phyloP scores from a whole-genome alignment of 2,329 filamentous ascomycete species.

The Diaporthe citri region DNA sequence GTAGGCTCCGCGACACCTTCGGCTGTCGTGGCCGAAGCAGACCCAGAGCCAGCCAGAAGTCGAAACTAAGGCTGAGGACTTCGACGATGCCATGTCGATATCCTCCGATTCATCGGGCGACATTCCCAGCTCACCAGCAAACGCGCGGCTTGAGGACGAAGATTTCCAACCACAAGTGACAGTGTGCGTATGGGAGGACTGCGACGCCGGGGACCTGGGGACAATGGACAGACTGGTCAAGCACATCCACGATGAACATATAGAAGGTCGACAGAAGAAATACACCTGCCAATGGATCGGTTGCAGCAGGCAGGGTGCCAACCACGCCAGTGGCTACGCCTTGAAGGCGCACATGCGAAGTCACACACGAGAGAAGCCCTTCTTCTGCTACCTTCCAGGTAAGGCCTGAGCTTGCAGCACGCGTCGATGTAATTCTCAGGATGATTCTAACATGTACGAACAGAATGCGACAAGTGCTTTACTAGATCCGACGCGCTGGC shows the following conservation, averaged over 20 bases:
- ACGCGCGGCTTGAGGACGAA: slow-evolving; percentile 78
- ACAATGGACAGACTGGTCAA: slow-evolving; percentile 87
- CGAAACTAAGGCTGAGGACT: slow-evolving; percentile 62
- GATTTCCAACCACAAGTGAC: slow-evolving; percentile 84
- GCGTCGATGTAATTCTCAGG: neutral
- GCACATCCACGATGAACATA: slow-evolving; percentile 93
- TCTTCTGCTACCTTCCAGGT: slow-evolving; percentile 96
- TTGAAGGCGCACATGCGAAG: slow-evolving; percentile 97
- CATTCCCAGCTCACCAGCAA: slow-evolving; percentile 77
- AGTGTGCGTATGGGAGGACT: slow-evolving; percentile 83
- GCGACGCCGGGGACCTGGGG: slow-evolving; percentile 75
- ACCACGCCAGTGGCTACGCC: slow-evolving; percentile 95
- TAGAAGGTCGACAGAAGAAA: slow-evolving; percentile 92
- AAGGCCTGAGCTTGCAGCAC: slow-evolving; percentile 47
- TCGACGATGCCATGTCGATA: slow-evolving; percentile 63
- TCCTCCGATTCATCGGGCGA: slow-evolving; percentile 89
- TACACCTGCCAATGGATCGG: slow-evolving; percentile 99
- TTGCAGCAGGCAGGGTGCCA: slow-evolving; percentile 87
- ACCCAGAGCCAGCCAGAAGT: slow-evolving; percentile 61
- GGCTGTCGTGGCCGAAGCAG: slow-evolving; percentile 57
- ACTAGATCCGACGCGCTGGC: slow-evolving; percentile 95
- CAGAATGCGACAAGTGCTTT: slow-evolving; percentile 97
- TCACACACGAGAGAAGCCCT: slow-evolving; percentile 97
- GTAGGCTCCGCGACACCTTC: slow-evolving; percentile 59
- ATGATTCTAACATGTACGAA: neutral